phyloP scores from a whole-genome alignment of 75 land plant genomes.

The Sequoia sempervirens region DNA sequence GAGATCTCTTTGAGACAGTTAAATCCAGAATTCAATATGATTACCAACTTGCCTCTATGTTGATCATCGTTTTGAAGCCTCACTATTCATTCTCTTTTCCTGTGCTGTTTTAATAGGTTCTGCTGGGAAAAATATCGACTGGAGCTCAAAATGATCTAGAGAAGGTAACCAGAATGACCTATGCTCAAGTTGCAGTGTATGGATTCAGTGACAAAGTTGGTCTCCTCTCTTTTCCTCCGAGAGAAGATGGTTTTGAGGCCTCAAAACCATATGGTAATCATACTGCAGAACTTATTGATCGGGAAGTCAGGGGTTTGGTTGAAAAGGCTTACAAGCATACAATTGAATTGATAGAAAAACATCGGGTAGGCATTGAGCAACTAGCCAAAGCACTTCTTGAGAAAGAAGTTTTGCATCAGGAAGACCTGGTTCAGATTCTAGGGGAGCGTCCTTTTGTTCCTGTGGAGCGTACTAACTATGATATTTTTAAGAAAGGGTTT shows the following conservation, averaged over 20 bases:
- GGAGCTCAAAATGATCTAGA: conserved; percentile 55
- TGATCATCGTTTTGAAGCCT: background rate
- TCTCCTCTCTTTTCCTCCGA: conserved; percentile 52
- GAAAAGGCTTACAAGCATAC: conserved; percentile 36
- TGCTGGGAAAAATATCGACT: conserved; percentile 49
- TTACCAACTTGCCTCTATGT: too few relatives aligned
- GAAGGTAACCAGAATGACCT: conserved; percentile 47
- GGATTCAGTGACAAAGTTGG: conserved; percentile 57
- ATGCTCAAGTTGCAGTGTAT: conserved; percentile 56
- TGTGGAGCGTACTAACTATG: conserved; percentile 40
- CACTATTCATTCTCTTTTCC: background rate
- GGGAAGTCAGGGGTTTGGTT: conserved; percentile 48
- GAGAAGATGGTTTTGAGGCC: conserved; percentile 37
- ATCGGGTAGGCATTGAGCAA: conserved; percentile 37
- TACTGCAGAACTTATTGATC: conserved; percentile 47
- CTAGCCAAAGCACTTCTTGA: conserved; percentile 40
- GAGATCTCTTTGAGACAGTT: background rate
- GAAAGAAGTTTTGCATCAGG: conserved; percentile 48
- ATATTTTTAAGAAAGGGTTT: conserved; percentile 38
- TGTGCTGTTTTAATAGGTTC: conserved; percentile 16
- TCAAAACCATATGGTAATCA: conserved; percentile 47
- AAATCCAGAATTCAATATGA: background rate
- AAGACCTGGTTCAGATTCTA: conserved; percentile 31
- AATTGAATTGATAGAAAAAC: conserved; percentile 25
- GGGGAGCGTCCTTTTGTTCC: conserved; percentile 39